Evolutionary conservation across 345 rosid species (phyloP), one percentile per base, ranked within the genome.

Genomic region (Gossypium rotundifolium): DNA sequence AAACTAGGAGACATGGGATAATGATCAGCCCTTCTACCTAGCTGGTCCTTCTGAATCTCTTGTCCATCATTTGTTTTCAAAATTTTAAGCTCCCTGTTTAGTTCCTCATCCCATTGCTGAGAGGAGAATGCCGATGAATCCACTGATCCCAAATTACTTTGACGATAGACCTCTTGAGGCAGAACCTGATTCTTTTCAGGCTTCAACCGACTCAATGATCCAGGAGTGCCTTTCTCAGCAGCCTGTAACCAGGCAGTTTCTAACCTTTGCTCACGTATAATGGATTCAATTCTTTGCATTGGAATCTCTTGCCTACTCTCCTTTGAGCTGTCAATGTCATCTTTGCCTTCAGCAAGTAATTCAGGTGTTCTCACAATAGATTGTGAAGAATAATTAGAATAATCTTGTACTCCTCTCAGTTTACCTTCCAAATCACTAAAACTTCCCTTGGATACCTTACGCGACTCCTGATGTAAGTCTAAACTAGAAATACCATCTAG

Each of bases 231-330:
- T 84, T 92, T 93, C 78, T 92, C 99, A 58, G 90, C 84, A 23
- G 94, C 86, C 78, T 95, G 99, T 82, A 95, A 82, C 99, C 98
- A 95, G 14, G 99, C 99, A 40, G 93, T 92, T 83, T 95, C 98
- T 78, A 95, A 82, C 79, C 88, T 87, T 81, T 95, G 99, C 82
- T 95, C 99, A 27, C 89, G 85, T 79, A 95, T 95, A 46, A 95
- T 95, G 29, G 98, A 91, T 87, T 95, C 99, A 79, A 91, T 86
- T 80, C 98, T 88, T 81, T 88, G 98, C 94, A 83, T 88, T 10
- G 97, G 98, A 61, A 87, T 71, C 73, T 84, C 90, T 76, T 77
- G 82, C 77, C 75, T 84, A 73, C 80, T 75, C 74, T 86, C 90
- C 76, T 77, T 81, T 55, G 79, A 79, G 61, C 65, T 81, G 74